Percentiles rank a stretch among this genome's conserved stretches.
phyloP scores from a whole-genome alignment of 176 grass and related monocot genomes.

The Zea mays region DNA sequence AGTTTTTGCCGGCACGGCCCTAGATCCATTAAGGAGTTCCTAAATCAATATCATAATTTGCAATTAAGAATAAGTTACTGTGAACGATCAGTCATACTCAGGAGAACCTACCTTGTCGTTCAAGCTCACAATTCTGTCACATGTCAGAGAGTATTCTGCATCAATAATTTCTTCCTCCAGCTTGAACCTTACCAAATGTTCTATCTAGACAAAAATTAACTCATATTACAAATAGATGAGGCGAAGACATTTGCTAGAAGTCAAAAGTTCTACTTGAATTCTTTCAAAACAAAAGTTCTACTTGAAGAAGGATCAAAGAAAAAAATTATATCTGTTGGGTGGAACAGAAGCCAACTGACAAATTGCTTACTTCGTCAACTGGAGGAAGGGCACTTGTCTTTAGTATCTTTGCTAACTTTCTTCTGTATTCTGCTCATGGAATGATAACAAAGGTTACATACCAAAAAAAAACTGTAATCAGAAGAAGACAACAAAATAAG shows the following conservation, averaged over 20 bases:
- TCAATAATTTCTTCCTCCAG: too few species aligned
- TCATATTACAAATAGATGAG: slow-evolving; percentile 26
- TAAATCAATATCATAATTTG: not conserved
- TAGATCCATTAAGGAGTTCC: not conserved
- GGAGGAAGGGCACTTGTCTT: slow-evolving; percentile 42
- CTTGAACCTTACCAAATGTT: too few species aligned
- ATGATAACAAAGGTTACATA: slow-evolving; percentile 15
- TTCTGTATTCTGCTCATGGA: slow-evolving; percentile 64
- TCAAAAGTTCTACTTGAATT: slow-evolving; percentile 62
- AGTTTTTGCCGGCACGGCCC: too few species aligned
- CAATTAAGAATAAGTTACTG: slow-evolving; percentile 4
- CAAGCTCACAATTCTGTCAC: too few species aligned
- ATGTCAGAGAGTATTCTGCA: too few species aligned
- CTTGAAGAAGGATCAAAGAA: not conserved
- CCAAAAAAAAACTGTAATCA: not conserved
- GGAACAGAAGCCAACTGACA: not conserved
- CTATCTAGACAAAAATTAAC: too few species aligned
- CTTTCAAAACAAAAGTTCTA: slow-evolving; percentile 44
- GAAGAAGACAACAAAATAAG: too few species aligned
- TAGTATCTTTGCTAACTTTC: slow-evolving; percentile 65
- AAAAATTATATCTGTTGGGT: not conserved
- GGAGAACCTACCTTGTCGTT: slow-evolving; percentile 64
- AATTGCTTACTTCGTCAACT: slow-evolving; percentile 64
- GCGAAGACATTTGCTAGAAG: slow-evolving; percentile 65
- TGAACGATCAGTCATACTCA: not conserved